These are phyloP conservation scores for Ensete ventricosum DNA, from an alignment of 176 grass and related monocot species.

Conservation along the genomic window DNA sequence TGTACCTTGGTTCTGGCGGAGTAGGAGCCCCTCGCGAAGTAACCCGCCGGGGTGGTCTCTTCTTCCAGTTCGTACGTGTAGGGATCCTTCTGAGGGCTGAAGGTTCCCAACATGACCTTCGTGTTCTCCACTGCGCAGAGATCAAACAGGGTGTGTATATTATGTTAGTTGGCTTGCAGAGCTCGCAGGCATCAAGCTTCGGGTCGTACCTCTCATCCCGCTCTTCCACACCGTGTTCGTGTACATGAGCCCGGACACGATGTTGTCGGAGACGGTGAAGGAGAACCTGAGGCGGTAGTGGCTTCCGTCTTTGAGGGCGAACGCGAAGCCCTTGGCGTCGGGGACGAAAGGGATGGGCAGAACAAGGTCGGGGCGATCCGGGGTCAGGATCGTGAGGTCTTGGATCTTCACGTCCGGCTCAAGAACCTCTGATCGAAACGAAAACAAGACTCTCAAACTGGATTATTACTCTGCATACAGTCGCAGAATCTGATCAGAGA, in stretches of 20 bases:
- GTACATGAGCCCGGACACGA: conserved; percentile 91
- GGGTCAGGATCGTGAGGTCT: conserved; percentile 64
- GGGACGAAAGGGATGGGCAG: conserved; percentile 63
- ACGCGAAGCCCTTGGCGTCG: conserved; percentile 69
- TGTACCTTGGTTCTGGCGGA: conserved; percentile 79
- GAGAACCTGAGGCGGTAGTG: conserved; percentile 79
- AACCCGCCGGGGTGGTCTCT: conserved; percentile 78
- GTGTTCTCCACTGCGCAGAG: conserved; percentile 46
- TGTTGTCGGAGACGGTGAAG: conserved; percentile 86
- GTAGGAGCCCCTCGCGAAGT: conserved; percentile 81
- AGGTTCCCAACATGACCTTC: conserved; percentile 93
- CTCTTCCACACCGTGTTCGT: conserved; percentile 94
- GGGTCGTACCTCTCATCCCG: conserved; percentile 56
- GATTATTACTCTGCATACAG: too few relatives aligned
- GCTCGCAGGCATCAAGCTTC: too few relatives aligned
- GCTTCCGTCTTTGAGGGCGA: conserved; percentile 91
- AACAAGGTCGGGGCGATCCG: conserved; percentile 49
- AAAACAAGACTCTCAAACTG: neutral
- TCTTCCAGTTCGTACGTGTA: conserved; percentile 76
- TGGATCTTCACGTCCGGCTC: conserved; percentile 86
- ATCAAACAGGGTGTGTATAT: neutral
- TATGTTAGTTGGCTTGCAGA: too few relatives aligned
- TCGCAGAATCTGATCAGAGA: neutral
- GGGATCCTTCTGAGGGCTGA: conserved; percentile 82
- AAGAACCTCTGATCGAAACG: conserved; percentile 42